Evolutionary conservation across 2,329 filamentous ascomycete species (phyloP), one percentile per base, ranked within the genome.

Genomic region (Ceratocystis diversiconidia): DNA sequence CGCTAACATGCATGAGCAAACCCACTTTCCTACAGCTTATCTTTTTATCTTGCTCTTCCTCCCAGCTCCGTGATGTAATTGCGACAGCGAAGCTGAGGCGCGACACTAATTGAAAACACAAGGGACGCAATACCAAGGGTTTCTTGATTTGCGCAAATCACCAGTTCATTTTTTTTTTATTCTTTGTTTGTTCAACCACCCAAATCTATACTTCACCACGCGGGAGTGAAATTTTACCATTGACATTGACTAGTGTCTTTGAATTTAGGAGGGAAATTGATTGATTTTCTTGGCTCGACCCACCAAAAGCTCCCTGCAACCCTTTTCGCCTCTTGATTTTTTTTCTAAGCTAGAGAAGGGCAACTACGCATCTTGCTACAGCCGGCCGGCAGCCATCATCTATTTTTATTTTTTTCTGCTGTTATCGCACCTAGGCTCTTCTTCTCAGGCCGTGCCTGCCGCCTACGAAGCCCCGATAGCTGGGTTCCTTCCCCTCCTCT

Each of bases 11-110:
- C 55, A 59, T 36, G 55, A 36, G 3, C 55, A 36, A 36, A 30
- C 28, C 28, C 55, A 59, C 55, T 36, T 59, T 15, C 55, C 55
- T 36, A n/a, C 30, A 59, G 55, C 55, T 59, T 59, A 59, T 32
- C 22, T 28, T 64, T 32, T n/a, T 25, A 25, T 52, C 48, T 52
- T 15, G 19, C 4, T 25, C 28, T 57, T 57, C 28, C 28, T 57
- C 25, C 52, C 5, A 17, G 55, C 28, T n/a, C 28, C 12, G 55
- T 59, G 55, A 59, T 36, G 28, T 59, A 59, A 59, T 59, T 59
- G 55, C 28, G 55, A 22, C 48, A 15, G 25, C 22, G 25, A 52
- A 36, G 55, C 55, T 36, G 55, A 59, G 3, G 5, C 28, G 17
- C 28, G 17, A 59, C 15, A 36, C 17, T 17, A 59, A 59, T 19